Conservation (phyloP, 1,284 basidiomycete species). For the Cryptococcus neoformans region DNA sequence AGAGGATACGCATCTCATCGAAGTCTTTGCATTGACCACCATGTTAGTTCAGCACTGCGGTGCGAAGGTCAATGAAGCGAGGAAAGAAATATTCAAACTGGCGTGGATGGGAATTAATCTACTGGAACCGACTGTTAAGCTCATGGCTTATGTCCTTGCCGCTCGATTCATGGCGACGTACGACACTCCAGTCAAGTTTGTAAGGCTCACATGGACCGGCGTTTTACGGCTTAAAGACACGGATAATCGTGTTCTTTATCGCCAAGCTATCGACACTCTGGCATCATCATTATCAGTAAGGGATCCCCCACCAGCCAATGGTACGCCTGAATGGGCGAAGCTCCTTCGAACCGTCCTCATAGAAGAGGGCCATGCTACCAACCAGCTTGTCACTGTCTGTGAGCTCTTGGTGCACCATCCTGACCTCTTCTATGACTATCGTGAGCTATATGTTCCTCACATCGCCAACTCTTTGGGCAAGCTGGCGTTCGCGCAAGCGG, state of each 20-base stretch:
- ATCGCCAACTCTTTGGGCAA: conserved; percentile 89
- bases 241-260: conserved; percentile 70
- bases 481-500: conserved; percentile 72
- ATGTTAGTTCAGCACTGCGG: conserved; percentile 83
- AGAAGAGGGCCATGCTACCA: conserved; percentile 80
- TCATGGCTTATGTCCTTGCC: conserved; percentile 87
- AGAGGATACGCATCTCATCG: conserved; percentile 67
- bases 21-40: conserved; percentile 86
- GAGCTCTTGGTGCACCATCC: conserved; percentile 90
- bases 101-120: conserved; percentile 83
- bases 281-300: conserved; percentile 72
- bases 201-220: conserved; percentile 90
- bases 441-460: conserved; percentile 92
- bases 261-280: conserved; percentile 87
- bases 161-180: conserved; percentile 93
- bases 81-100: conserved; percentile 94
- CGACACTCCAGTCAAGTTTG: conserved; percentile 89
- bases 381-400: conserved; percentile 85
- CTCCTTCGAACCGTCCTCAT: conserved; percentile 81
- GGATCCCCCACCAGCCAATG: conserved; percentile 56
- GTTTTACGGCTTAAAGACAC: conserved; percentile 79
- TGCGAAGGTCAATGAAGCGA: conserved; percentile 69
- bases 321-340: conserved; percentile 79
- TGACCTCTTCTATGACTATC: conserved; percentile 88
- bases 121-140: conserved; percentile 74